These are phyloP conservation scores for Pseudomonodictys pantanalensis DNA, from an alignment of 495 filamentous ascomycete genomes.

Conservation along the genomic window DNA sequence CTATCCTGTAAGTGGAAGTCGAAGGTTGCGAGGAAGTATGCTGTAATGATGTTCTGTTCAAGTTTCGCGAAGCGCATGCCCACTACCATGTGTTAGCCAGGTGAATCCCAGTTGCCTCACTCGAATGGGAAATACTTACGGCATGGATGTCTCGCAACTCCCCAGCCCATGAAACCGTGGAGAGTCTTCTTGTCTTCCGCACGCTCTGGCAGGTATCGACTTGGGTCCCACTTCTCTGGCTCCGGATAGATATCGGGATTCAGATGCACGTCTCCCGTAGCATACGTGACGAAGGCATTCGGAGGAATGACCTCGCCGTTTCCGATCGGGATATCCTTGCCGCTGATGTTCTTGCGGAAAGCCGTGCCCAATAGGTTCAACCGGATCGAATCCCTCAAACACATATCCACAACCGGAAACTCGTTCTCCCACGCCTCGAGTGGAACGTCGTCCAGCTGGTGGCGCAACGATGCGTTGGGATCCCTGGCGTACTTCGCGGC, in stretches of 20 bases:
- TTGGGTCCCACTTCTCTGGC: slow-evolving; percentile 46
- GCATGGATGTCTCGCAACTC: slow-evolving; percentile 48
- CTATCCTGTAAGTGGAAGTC: slow-evolving; percentile 26
- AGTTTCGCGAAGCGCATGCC: slow-evolving; percentile 48
- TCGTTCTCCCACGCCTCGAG: slow-evolving; percentile 48
- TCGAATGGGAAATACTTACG: slow-evolving; percentile 4
- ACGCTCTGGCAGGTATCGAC: slow-evolving; percentile 43
- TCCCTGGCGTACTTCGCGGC: slow-evolving; percentile 39
- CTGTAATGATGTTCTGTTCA: slow-evolving; percentile 47
- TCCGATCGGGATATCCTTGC: slow-evolving; percentile 40
- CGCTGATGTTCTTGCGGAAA: slow-evolving; percentile 42
- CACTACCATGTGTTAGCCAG: slow-evolving; percentile 3
- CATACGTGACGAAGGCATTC: slow-evolving; percentile 41
- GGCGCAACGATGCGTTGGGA: slow-evolving; percentile 37
- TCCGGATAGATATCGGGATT: slow-evolving; percentile 46
- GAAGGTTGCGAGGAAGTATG: slow-evolving; percentile 41
- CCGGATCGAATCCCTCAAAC: slow-evolving; percentile 47
- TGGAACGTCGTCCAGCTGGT: slow-evolving; percentile 42
- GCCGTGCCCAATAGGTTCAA: slow-evolving; percentile 37
- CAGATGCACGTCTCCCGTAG: slow-evolving; percentile 40
- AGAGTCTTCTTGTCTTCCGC: slow-evolving; percentile 47
- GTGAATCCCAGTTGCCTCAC: background rate
- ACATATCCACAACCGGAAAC: slow-evolving; percentile 48
- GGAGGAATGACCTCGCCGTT: slow-evolving; percentile 46
- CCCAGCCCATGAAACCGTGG: slow-evolving; percentile 48